phyloP scores from a whole-genome alignment of 495 filamentous ascomycete species.

The Penicillium tannophilum region DNA sequence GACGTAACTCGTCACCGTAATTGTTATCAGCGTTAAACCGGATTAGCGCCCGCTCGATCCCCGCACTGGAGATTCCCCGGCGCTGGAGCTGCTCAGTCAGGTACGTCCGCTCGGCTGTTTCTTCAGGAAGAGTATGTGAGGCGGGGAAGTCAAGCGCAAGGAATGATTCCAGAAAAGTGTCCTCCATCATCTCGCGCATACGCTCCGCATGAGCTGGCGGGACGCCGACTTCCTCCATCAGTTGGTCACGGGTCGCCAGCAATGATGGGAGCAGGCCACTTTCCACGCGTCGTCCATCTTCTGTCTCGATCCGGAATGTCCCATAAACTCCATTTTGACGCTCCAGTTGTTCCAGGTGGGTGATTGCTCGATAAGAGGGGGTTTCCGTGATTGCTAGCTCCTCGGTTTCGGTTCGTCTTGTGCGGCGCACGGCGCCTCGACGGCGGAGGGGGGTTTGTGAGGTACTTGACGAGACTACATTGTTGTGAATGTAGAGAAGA shows the following conservation, averaged over 20 bases:
- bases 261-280: slow-evolving; percentile 48
- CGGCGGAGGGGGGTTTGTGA: slow-evolving; percentile 42
- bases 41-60: slow-evolving; percentile 43
- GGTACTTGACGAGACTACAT: slow-evolving; percentile 33
- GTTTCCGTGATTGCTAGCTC: slow-evolving; percentile 29
- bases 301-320: slow-evolving; percentile 51
- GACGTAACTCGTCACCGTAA: slow-evolving; percentile 49
- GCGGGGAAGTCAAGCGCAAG: slow-evolving; percentile 50
- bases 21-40: slow-evolving; percentile 47
- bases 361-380: slow-evolving; percentile 44
- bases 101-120: slow-evolving; percentile 38
- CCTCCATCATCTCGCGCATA: slow-evolving; percentile 55
- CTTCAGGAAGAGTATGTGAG: slow-evolving; percentile 36
- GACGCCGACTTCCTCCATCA: slow-evolving; percentile 49
- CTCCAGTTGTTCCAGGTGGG: slow-evolving; percentile 48
- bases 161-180: slow-evolving; percentile 52
- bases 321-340: slow-evolving; percentile 51
- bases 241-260: slow-evolving; percentile 47
- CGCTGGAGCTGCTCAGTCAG: slow-evolving; percentile 45
- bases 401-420: slow-evolving; percentile 35
- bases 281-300: slow-evolving; percentile 51
- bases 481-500: slow-evolving; percentile 48
- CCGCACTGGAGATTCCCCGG: slow-evolving; percentile 44
- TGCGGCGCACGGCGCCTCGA: slow-evolving; percentile 49
- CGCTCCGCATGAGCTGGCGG: slow-evolving; percentile 44